Evolutionary conservation across 352 stramenopile species (phyloP).

Genomic region (Pythium grandisporangium): DNA sequence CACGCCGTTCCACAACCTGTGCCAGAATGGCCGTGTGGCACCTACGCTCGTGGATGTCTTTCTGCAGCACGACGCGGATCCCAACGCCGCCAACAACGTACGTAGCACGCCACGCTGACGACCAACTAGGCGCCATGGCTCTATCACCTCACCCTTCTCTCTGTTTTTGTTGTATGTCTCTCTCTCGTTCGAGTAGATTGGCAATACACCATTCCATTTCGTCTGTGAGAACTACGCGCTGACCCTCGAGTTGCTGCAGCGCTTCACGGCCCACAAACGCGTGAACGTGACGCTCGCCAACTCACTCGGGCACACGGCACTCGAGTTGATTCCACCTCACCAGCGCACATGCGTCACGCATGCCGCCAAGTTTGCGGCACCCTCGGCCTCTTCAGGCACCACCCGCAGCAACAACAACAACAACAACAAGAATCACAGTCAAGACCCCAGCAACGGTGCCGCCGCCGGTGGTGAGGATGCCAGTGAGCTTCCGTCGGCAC

Average conservation of each 20-base stretch:
- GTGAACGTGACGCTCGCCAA: conserved; percentile 65
- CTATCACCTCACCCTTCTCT: too few relatives aligned
- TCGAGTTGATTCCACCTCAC: conserved; percentile 40
- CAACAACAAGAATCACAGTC: too few relatives aligned
- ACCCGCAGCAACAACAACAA: too few relatives aligned
- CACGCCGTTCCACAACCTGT: conserved; percentile 64
- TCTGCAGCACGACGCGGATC: conserved; percentile 51
- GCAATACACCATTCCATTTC: conserved; percentile 63
- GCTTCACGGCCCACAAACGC: conserved; percentile 42
- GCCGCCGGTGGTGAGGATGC: conserved; percentile 57
- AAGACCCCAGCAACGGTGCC: not conserved
- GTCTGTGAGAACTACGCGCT: conserved; percentile 60
- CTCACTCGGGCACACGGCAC: conserved; percentile 51
- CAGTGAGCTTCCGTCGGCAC: conserved; percentile 32
- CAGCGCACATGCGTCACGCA: conserved; percentile 56
- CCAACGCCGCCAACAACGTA: conserved; percentile 73
- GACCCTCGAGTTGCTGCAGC: conserved; percentile 44
- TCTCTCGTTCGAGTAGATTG: too few relatives aligned
- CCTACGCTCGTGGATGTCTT: conserved; percentile 29
- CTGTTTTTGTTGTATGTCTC: too few relatives aligned
- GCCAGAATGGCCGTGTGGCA: conserved; percentile 46
- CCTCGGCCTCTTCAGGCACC: too few relatives aligned
- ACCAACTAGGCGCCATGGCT: too few relatives aligned
- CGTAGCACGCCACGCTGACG: too few relatives aligned
- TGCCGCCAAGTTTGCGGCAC: conserved; percentile 42